These are phyloP conservation scores for Torulaspora microellipsoides DNA, from an alignment of 805 yeast species.

Conservation along the genomic window DNA sequence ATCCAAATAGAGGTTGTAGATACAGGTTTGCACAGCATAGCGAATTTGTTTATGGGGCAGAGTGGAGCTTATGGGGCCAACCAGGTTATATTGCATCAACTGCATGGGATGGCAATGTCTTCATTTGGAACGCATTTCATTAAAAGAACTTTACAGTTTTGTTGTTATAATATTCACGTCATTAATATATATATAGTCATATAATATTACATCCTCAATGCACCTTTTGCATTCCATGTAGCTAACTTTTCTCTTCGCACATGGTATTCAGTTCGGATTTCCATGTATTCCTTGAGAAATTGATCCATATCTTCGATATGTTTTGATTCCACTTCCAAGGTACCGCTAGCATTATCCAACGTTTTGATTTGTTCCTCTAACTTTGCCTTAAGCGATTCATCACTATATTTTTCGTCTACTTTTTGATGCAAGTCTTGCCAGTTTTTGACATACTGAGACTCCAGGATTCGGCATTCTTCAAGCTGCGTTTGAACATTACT, in stretches of 20 bases:
- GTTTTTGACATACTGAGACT: slow-evolving; percentile 28
- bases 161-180: neutral
- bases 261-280: slow-evolving; percentile 42
- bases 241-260: slow-evolving; percentile 43
- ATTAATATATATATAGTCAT: neutral
- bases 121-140: slow-evolving; percentile 67
- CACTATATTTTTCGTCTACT: slow-evolving; percentile 39
- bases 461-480: slow-evolving; percentile 25
- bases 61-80: slow-evolving; percentile 95
- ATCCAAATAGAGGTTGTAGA: slow-evolving; percentile 47
- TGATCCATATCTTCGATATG: slow-evolving; percentile 31
- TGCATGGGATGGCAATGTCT: slow-evolving; percentile 96
- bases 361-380: slow-evolving; percentile 33
- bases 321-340: slow-evolving; percentile 15
- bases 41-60: slow-evolving; percentile 90
- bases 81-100: slow-evolving; percentile 94
- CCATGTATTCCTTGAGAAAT: slow-evolving; percentile 42
- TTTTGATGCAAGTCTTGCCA: slow-evolving; percentile 38
- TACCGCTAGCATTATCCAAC: slow-evolving; percentile 26
- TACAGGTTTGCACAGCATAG: slow-evolving; percentile 64
- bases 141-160: neutral
- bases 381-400: slow-evolving; percentile 31
- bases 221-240: slow-evolving; percentile 37
- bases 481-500: slow-evolving; percentile 26
- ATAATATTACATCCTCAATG: slow-evolving; percentile 10